Base-by-base conservation (phyloP, 345 rosid species). In the Populus nigra region DNA sequence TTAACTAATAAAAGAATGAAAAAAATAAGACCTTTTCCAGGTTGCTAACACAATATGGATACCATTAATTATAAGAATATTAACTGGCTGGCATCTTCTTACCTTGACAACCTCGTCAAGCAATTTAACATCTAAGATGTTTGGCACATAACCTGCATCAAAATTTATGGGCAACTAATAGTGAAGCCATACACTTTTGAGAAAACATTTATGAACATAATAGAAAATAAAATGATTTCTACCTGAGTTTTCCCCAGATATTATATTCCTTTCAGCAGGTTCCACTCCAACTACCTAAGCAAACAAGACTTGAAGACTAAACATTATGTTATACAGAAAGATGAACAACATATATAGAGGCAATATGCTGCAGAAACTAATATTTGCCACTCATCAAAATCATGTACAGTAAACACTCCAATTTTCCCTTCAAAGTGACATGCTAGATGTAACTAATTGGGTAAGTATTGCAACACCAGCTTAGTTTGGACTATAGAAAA, bases 61-160 rank as follows among this genome's bases (percentile, higher is more conserved):
- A 57, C 65, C 5, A 39, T 7, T 29, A 45, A 33, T 67, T 68
- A 23, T 25, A 67, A 17, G 5, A 5, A 55, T 49, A 50, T 45
- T 25, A 65, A 2, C 18, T 45, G 50, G 50, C 18, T 45, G 50
- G 20, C 45, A 39, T 7, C 69, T 33, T 49, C 71, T 75, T 77
- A 92, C 98, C 92, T 94, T 92, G 68, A 90, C 65, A 87, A 94
- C 96, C 86, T 93, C 98, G 65, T 95, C 98, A 12, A 95, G 98
- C 82, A 93, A 80, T 65, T 93, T 89, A 47, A 92, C 89, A 85
- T 93, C 91, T 83, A 93, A 84, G 76, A 93, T 91, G 79, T 89
- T 85, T 5, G 97, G 97, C 78, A 91, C 33, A 71, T 89, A 93
- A 82, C 98, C 98, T 94, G 89, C 77, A 79, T n/a, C 62, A 50